A percentile compares a stretch with the other conserved stretches of the same genome.
Evolutionary conservation across 768 basidiomycete species (phyloP).

Genomic region (Termitomyces sp.): DNA sequence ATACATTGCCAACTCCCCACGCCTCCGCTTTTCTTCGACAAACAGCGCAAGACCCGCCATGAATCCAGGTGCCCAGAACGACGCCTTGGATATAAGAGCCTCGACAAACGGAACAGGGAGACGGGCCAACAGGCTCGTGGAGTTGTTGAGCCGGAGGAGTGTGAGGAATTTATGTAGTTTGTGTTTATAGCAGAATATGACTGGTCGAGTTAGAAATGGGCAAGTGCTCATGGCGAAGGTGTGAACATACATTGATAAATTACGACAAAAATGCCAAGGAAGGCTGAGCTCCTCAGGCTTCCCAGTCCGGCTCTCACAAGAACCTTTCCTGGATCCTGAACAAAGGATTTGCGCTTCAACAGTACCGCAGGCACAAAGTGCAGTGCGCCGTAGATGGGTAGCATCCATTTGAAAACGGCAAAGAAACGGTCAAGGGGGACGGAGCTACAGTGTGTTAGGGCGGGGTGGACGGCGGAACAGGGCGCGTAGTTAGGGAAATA

Average conservation of each 20-base stretch:
- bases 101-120: constrained; percentile 44
- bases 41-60: constrained; percentile 73
- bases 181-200: constrained; percentile 62
- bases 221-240: background rate
- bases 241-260: constrained; percentile 70
- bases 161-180: constrained; percentile 46
- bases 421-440: constrained; percentile 70
- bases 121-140: constrained; percentile 26
- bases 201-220: constrained; percentile 23
- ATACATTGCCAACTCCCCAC: constrained; percentile 91
- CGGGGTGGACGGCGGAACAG: constrained; percentile 79
- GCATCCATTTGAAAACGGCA: constrained; percentile 78
- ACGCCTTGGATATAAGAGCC: constrained; percentile 57
- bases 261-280: constrained; percentile 77
- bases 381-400: constrained; percentile 81
- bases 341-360: constrained; percentile 68
- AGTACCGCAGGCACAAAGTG: constrained; percentile 85
- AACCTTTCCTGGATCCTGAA: constrained; percentile 60
- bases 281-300: constrained; percentile 79
- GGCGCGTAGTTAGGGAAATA: constrained; percentile 52
- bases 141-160: constrained; percentile 16
- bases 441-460: constrained; percentile 47
- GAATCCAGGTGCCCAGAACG: constrained; percentile 73
- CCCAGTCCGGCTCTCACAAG: constrained; percentile 61
- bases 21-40: constrained; percentile 82